Conservation (phyloP, 2,329 filamentous ascomycete species). For the Atkinsonella hypoxylon region DNA sequence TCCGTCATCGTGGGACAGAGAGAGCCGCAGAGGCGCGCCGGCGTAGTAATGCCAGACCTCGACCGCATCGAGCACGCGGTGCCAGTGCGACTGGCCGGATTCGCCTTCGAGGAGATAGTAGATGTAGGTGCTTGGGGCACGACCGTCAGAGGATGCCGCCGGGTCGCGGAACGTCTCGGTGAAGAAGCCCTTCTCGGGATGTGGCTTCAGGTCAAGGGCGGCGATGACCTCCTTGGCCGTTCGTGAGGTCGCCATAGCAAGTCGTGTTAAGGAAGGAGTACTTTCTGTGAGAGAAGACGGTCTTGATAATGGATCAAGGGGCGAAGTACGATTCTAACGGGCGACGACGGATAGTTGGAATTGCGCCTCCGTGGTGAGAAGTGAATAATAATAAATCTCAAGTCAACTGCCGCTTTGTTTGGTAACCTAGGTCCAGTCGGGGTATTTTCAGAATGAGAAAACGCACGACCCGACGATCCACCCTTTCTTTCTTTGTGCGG, state of each 20-base stretch:
- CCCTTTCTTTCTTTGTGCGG: no score
- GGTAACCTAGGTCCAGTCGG: no score
- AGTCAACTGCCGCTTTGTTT: no score
- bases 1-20: conserved; percentile 32
- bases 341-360: no score
- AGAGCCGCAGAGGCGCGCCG: conserved; percentile 35
- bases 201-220: conserved; percentile 28
- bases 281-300: not conserved
- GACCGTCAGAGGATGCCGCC: conserved; percentile 13
- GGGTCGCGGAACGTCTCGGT: conserved; percentile 33
- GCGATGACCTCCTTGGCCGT: conserved; percentile 31
- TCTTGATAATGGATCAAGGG: not conserved
- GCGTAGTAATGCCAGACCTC: conserved; percentile 44
- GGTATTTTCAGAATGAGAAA: no score
- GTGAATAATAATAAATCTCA: no score
- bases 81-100: conserved; percentile 33
- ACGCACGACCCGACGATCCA: no score
- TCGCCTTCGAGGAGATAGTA: conserved; percentile 39
- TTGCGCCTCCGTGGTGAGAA: no score
- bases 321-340: not conserved
- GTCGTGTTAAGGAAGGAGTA: conserved; percentile 5
- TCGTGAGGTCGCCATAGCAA: conserved; percentile 8
- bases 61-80: conserved; percentile 33
- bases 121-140: conserved; percentile 35
- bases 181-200: conserved; percentile 38